Percentiles rank a stretch among this genome's conserved stretches.
Conservation (phyloP, 768 basidiomycete genomes). For the Boletellus emodensis region DNA sequence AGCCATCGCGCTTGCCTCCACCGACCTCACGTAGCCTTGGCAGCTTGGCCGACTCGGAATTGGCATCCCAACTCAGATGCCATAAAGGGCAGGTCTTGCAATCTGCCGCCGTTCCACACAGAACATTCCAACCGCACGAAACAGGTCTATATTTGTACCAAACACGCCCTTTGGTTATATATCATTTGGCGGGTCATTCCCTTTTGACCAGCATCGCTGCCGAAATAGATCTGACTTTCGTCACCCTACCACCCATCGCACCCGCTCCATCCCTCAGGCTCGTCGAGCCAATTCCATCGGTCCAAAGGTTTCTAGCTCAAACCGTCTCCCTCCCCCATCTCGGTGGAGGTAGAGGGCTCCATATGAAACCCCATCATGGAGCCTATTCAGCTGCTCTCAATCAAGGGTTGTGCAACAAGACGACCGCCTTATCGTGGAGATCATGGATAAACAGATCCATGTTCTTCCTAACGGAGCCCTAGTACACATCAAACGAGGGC, state of each 20-base stretch:
- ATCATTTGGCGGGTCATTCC: slow-evolving; percentile 2
- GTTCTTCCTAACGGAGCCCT: background rate
- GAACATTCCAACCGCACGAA: slow-evolving; percentile 19
- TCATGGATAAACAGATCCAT: background rate
- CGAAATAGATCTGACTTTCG: too few species aligned
- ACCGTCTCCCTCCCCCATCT: background rate
- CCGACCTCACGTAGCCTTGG: too few species aligned
- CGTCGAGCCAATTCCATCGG: slow-evolving; percentile 1
- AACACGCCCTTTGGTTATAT: slow-evolving; percentile 5
- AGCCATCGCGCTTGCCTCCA: too few species aligned
- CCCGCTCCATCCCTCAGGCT: background rate
- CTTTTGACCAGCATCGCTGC: background rate
- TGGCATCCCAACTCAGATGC: background rate
- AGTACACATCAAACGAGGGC: slow-evolving; percentile 3
- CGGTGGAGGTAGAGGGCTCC: slow-evolving; percentile 9
- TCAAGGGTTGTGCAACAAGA: slow-evolving; percentile 7
- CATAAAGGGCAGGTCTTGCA: slow-evolving; percentile 15
- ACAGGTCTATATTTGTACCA: slow-evolving; percentile 19
- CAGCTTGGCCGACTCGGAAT: too few species aligned
- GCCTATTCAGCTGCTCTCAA: background rate
- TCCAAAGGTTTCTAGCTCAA: background rate
- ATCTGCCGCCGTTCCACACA: slow-evolving; percentile 20
- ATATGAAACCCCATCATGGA: background rate
- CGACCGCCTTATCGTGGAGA: slow-evolving; percentile 9
- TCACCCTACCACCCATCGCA: too few species aligned